Conservation (phyloP, 768 basidiomycete genomes). For the Exidia glandulosa region DNA sequence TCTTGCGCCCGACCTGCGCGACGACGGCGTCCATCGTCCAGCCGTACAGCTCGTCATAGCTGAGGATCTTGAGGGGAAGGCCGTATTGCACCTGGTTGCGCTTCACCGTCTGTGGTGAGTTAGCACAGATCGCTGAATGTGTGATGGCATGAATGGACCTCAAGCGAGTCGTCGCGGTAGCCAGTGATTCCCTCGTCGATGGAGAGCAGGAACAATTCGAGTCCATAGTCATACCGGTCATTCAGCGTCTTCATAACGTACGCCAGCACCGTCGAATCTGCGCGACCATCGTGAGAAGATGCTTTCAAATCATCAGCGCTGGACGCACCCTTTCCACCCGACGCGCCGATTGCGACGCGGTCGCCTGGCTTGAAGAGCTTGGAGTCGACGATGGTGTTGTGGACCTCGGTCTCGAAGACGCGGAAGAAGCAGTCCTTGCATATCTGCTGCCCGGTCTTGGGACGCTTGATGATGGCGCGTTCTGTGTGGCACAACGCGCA, state of each 20-base stretch:
- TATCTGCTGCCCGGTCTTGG: conserved; percentile 95
- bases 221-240: conserved; percentile 84
- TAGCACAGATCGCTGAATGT: background rate
- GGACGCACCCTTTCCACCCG: conserved; percentile 84
- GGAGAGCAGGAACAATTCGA: conserved; percentile 84
- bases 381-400: conserved; percentile 83
- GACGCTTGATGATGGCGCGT: conserved; percentile 82
- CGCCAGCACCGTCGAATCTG: conserved; percentile 96
- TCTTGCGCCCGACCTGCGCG: conserved; percentile 88
- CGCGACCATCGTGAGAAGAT: background rate
- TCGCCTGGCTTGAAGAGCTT: conserved; percentile 81
- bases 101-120: conserved; percentile 74
- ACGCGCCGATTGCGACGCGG: conserved; percentile 93
- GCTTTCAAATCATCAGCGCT: background rate
- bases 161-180: conserved; percentile 93
- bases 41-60: conserved; percentile 92
- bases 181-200: conserved; percentile 99
- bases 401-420: conserved; percentile 97
- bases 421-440: conserved; percentile 94
- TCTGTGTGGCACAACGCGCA: conserved; percentile 69
- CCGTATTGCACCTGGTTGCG: conserved; percentile 92
- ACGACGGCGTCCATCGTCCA: conserved; percentile 99
- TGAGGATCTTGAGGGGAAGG: conserved; percentile 91
- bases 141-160: conserved; percentile 35
- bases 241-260: conserved; percentile 95